Conservation (phyloP, 1,139 yeast species). For the Suhomyces anneliseae region DNA sequence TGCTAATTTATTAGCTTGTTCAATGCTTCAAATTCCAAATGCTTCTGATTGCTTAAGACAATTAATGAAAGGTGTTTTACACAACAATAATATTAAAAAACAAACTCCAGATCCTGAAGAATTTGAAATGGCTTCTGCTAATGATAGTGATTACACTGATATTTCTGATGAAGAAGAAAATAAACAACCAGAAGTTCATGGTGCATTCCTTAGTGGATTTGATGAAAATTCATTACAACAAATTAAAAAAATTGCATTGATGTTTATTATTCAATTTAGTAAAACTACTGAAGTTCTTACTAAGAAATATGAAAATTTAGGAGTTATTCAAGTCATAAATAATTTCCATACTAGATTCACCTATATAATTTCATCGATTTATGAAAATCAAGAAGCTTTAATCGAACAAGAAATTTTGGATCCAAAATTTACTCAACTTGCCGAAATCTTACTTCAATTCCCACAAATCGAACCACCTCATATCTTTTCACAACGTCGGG, state of each 20-base stretch:
- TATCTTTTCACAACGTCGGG: constrained; percentile 1
- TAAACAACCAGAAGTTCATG: constrained; percentile 41
- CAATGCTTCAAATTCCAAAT: constrained; percentile 52
- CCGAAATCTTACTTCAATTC: constrained; percentile 31
- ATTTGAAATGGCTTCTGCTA: constrained; percentile 9
- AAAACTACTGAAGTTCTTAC: constrained; percentile 56
- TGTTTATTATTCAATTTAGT: constrained; percentile 47
- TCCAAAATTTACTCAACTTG: constrained; percentile 21
- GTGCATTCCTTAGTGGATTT: constrained; percentile 56
- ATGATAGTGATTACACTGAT: constrained; percentile 17
- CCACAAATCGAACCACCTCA: constrained; percentile 15
- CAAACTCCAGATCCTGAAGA: constrained; percentile 9
- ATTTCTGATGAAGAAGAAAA: constrained; percentile 32
- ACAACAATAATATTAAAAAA: constrained; percentile 4
- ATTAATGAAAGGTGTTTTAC: constrained; percentile 19
- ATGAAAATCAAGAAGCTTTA: constrained; percentile 25
- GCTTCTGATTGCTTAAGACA: constrained; percentile 33
- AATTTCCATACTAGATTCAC: constrained; percentile 32
- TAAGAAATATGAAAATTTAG: constrained; percentile 50
- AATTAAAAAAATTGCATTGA: constrained; percentile 45
- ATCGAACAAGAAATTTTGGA: constrained; percentile 16
- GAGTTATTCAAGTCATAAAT: constrained; percentile 41
- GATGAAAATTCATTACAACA: constrained; percentile 40
- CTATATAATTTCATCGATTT: constrained; percentile 25
- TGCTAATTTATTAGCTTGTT: constrained; percentile 70